A percentile compares a stretch with the other conserved stretches of the same genome.
Conservation (phyloP, 352 stramenopile genomes). For the Aphanomyces euteiches region DNA sequence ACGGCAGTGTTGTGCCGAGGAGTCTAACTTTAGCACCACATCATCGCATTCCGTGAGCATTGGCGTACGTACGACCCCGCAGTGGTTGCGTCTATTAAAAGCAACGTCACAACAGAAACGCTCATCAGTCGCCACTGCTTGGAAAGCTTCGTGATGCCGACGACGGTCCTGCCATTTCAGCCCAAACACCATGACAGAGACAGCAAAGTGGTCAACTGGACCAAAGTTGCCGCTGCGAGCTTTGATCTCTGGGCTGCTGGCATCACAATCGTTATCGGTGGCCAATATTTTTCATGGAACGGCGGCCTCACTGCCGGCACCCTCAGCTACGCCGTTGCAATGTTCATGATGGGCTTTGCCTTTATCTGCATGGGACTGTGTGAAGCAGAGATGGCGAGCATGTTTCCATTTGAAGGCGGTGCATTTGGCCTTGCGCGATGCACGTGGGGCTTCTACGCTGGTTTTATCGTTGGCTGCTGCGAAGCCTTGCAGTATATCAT, state of each 20-base stretch:
- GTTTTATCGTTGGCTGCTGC: constrained; percentile 34
- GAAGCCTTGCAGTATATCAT: constrained; percentile 32
- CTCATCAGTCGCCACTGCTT: too few species aligned
- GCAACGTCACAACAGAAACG: too few species aligned
- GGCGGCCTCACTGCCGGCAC: constrained; percentile 34
- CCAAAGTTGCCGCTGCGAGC: constrained; percentile 14
- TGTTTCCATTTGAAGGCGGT: constrained; percentile 35
- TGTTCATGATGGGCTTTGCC: constrained; percentile 32
- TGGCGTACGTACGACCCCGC: too few species aligned
- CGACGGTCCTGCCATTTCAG: too few species aligned
- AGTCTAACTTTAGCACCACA: too few species aligned
- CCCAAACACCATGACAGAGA: too few species aligned
- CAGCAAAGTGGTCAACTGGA: not conserved
- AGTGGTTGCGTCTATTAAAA: too few species aligned
- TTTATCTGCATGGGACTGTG: constrained; percentile 32
- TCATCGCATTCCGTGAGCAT: too few species aligned
- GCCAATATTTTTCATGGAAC: constrained; percentile 43
- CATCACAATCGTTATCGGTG: constrained; percentile 37
- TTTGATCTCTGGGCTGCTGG: constrained; percentile 38
- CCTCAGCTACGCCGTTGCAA: constrained; percentile 33
- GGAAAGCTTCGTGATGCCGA: too few species aligned
- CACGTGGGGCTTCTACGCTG: constrained; percentile 33
- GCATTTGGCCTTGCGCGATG: constrained; percentile 32
- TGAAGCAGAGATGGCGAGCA: constrained; percentile 34
- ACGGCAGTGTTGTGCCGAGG: too few species aligned